Conservation (phyloP, 2,329 filamentous ascomycete genomes). For the Grosmannia serpens region DNA sequence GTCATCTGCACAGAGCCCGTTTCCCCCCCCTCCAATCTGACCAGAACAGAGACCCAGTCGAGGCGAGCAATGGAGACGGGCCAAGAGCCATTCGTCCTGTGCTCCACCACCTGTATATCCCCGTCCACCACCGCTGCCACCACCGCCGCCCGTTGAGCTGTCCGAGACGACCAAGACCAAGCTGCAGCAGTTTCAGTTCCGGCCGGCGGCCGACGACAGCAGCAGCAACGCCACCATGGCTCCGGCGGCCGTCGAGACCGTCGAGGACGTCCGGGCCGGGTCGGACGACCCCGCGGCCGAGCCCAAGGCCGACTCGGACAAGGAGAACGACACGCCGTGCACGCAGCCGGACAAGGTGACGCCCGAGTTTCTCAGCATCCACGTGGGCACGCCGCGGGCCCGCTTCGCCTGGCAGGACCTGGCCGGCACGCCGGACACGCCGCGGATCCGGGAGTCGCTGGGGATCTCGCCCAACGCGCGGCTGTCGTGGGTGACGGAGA, state of each 20-base stretch:
- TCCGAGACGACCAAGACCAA: conserved; percentile 51
- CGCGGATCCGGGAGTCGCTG: conserved; percentile 27
- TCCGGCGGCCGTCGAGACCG: no score
- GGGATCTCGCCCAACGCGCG: conserved; percentile 47
- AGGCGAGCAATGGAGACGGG: conserved; percentile 40
- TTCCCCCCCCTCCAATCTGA: not conserved
- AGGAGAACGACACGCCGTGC: conserved; percentile 7
- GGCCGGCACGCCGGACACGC: conserved; percentile 29
- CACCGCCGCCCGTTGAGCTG: conserved; percentile 33
- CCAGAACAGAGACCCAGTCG: conserved; percentile 18
- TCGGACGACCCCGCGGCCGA: no score
- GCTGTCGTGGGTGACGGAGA: conserved; percentile 46
- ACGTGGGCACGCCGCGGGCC: conserved; percentile 36
- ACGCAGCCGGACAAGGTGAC: conserved; percentile 12
- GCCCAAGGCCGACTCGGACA: conserved; percentile 4
- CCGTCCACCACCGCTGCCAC: conserved; percentile 17
- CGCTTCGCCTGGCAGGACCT: conserved; percentile 48
- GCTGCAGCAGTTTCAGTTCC: conserved; percentile 33
- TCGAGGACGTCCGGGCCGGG: not conserved
- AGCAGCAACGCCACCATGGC: not conserved
- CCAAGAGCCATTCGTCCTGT: conserved; percentile 37
- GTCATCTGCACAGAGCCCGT: no score
- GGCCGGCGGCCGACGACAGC: not conserved
- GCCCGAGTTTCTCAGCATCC: conserved; percentile 15
- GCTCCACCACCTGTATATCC: conserved; percentile 15